Conservation (phyloP, 2,329 filamentous ascomycete species). For the Trichophyton verrucosum region DNA sequence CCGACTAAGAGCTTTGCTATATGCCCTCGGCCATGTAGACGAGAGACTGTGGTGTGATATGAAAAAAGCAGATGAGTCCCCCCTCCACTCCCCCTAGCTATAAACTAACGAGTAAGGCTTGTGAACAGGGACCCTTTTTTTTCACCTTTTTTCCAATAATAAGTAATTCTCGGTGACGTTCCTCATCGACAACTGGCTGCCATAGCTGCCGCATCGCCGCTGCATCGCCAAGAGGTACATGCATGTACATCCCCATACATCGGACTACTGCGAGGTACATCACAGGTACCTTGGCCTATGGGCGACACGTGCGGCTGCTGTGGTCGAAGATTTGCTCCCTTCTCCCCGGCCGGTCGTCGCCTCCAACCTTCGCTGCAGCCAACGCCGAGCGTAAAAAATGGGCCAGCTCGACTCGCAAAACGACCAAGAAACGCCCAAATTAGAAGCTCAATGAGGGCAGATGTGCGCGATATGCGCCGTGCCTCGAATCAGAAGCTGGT, state of each 20-base stretch:
- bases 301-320: neutral
- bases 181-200: neutral
- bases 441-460: conserved; percentile 1
- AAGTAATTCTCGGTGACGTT: no score
- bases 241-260: neutral
- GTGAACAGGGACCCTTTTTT: neutral
- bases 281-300: neutral
- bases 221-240: neutral
- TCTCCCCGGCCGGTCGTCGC: neutral
- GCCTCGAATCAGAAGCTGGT: conserved; percentile 3
- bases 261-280: conserved; percentile 2
- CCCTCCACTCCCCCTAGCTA: neutral
- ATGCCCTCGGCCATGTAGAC: neutral
- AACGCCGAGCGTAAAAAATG: neutral
- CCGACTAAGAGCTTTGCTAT: neutral
- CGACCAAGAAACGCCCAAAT: neutral
- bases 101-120: neutral
- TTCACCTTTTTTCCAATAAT: no score
- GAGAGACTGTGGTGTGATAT: neutral
- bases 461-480: conserved; percentile 1
- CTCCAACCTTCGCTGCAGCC: neutral
- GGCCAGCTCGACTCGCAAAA: neutral
- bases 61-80: neutral
- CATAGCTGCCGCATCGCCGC: neutral
- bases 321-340: neutral